These are phyloP conservation scores for Trametes meyenii DNA, from an alignment of 768 basidiomycete genomes.

Conservation along the genomic window DNA sequence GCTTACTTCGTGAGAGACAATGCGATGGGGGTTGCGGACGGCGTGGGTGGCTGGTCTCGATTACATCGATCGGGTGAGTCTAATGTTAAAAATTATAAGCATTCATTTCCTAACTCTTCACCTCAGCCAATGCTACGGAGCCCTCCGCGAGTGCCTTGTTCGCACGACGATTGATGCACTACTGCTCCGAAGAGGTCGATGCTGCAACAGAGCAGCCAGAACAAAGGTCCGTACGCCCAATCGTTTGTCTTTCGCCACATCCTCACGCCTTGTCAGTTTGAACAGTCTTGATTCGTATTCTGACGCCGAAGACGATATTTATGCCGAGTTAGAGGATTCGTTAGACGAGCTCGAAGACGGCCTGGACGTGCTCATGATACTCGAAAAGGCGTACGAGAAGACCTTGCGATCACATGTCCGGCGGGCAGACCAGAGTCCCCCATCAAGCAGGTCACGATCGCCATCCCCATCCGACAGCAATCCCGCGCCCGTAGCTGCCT, in stretches of 20 bases:
- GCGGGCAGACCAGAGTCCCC: constrained; percentile 11
- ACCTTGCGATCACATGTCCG: constrained; percentile 63
- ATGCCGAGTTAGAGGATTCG: constrained; percentile 43
- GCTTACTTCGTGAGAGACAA: constrained; percentile 83
- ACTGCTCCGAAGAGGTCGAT: constrained; percentile 50
- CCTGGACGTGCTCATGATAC: constrained; percentile 65
- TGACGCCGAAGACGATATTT: constrained; percentile 44
- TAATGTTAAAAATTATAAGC: constrained; percentile 8
- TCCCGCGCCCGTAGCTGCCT: neutral
- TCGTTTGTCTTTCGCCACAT: neutral
- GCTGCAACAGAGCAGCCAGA: constrained; percentile 20
- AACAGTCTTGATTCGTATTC: constrained; percentile 12
- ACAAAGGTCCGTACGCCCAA: constrained; percentile 6
- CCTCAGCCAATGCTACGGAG: constrained; percentile 28
- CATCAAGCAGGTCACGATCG: constrained; percentile 21
- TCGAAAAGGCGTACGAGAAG: constrained; percentile 70
- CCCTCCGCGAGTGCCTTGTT: constrained; percentile 58
- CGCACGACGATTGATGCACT: constrained; percentile 85
- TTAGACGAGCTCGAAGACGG: constrained; percentile 72
- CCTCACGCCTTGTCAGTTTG: neutral
- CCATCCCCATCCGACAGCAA: constrained; percentile 6
- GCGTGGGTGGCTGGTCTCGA: constrained; percentile 91
- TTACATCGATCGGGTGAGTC: constrained; percentile 44
- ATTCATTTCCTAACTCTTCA: neutral
- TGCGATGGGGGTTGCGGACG: constrained; percentile 93